Base-by-base conservation (phyloP, 345 rosid genomes). In the Chamaenerion angustifolium region DNA sequence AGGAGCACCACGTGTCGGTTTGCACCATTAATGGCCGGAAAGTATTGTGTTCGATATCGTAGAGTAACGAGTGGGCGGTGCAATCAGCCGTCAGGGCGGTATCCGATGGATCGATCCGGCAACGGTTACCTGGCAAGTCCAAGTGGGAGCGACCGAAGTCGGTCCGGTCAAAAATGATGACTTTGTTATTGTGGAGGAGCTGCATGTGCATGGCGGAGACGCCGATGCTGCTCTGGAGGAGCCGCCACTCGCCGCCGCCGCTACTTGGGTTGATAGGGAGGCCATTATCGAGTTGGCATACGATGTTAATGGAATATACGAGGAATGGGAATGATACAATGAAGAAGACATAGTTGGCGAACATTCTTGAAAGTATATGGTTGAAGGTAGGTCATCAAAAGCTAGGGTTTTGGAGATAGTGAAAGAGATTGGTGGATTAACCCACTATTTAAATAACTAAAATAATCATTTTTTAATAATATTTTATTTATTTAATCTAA, bases 151-250 rank as follows among this genome's bases (percentile, higher is more conserved):
- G 68, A 31, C 97, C 94, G 6, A 71, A 80, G 64, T 85, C 94
- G 0, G 95, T 89, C 9, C 97, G 76, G 64, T 89, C 97, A 16
- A 74, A 89, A 48, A 81, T 64, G 61, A 89, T 55, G 40, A 89
- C 94, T 59, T 70, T 77, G 82, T 85, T 74, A 62, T 79, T 60
- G 53, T 60, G 75, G 52, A 89, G 57, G 10, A 89, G 85, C 1
- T 85, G 97, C 94, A 89, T 89, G 64, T 85, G 97, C 97, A 89
- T 89, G 41, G 90, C 90, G 0, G 95, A 79, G 40, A 89, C 65
- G 60, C 97, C 95, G 47, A 79, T 51, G 60, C 75, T 83, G n/a
- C 56, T 64, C 8, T 70, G 86, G 51, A 89, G 62, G 5, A 77
- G 76, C 15, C 56, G 60, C 92, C 97, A 85, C 45, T 59, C 45